Evolutionary conservation across 2,329 filamentous ascomycete genomes (phyloP).

Genomic region (Rutstroemia sp.): DNA sequence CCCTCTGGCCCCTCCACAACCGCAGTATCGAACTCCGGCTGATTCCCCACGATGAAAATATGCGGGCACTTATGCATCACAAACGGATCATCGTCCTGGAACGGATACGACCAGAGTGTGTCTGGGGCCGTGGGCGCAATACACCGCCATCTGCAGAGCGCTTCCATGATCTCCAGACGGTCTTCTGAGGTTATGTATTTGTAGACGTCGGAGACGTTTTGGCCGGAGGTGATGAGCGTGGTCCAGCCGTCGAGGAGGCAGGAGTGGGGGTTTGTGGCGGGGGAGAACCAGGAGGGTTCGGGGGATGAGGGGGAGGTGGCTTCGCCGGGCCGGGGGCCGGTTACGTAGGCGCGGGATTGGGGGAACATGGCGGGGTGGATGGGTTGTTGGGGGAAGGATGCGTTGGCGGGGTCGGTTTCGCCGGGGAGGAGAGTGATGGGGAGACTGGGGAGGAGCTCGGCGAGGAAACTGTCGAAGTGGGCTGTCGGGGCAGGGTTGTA

Average conservation of each 20-base stretch:
- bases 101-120: constrained; percentile 93
- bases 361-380: constrained; percentile 92
- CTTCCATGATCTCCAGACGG: constrained; percentile 83
- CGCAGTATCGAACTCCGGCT: constrained; percentile 68
- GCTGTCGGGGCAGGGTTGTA: constrained; percentile 85
- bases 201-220: constrained; percentile 89
- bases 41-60: constrained; percentile 82
- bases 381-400: constrained; percentile 83
- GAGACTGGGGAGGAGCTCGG: constrained; percentile 73
- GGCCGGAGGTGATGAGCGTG: constrained; percentile 77
- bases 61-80: constrained; percentile 81
- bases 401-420: constrained; percentile 76
- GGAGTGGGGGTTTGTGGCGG: constrained; percentile 89
- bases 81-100: constrained; percentile 88
- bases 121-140: constrained; percentile 91
- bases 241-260: constrained; percentile 87
- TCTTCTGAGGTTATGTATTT: constrained; percentile 80
- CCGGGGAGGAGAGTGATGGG: constrained; percentile 87
- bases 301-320: constrained; percentile 25
- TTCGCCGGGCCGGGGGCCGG: constrained; percentile 34
- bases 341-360: constrained; percentile 55
- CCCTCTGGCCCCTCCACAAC: constrained; percentile 59
- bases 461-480: constrained; percentile 76
- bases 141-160: constrained; percentile 86
- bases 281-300: constrained; percentile 71